Conservation (phyloP, 768 basidiomycete genomes). For the Grammothele lineata region DNA sequence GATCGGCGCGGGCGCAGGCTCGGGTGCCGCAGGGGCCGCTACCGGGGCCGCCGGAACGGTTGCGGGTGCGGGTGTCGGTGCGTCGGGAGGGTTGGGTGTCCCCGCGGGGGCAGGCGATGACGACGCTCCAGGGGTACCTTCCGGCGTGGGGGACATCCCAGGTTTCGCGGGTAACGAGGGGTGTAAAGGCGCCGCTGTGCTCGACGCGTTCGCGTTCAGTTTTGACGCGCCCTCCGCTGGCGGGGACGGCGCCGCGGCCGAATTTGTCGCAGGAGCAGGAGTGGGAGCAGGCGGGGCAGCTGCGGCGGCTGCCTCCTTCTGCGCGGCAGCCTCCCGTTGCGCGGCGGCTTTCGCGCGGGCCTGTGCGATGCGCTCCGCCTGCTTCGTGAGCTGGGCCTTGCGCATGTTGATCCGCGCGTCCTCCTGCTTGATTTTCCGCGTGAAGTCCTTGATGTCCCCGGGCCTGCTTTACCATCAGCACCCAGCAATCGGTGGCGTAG, state of each 20-base stretch:
- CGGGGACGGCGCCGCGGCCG: constrained; percentile 29
- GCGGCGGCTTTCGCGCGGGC: constrained; percentile 39
- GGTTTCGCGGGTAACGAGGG: constrained; percentile 75
- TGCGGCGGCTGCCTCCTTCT: background rate
- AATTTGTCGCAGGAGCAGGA: constrained; percentile 14
- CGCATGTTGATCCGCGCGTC: constrained; percentile 57
- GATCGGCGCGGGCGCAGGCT: constrained; percentile 4
- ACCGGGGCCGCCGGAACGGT: constrained; percentile 20
- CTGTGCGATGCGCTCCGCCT: constrained; percentile 34
- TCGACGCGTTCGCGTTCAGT: too few relatives aligned
- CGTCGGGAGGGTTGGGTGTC: constrained; percentile 25
- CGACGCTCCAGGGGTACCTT: constrained; percentile 18
- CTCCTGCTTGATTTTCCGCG: constrained; percentile 65
- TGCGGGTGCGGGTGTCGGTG: constrained; percentile 7
- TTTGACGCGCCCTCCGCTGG: constrained; percentile 6
- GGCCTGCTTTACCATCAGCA: constrained; percentile 46
- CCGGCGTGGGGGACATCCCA: constrained; percentile 33
- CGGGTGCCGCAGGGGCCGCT: constrained; percentile 15
- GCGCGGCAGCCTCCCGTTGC: too few relatives aligned
- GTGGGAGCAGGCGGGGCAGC: background rate
- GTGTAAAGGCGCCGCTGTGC: constrained; percentile 50
- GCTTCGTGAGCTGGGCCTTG: constrained; percentile 36
- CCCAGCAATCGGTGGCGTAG: too few relatives aligned
- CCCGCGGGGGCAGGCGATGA: constrained; percentile 22
- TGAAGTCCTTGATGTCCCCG: constrained; percentile 71